Conservation (phyloP, 2,329 filamentous ascomycete genomes). For the Sodiomyces alkalinus region DNA sequence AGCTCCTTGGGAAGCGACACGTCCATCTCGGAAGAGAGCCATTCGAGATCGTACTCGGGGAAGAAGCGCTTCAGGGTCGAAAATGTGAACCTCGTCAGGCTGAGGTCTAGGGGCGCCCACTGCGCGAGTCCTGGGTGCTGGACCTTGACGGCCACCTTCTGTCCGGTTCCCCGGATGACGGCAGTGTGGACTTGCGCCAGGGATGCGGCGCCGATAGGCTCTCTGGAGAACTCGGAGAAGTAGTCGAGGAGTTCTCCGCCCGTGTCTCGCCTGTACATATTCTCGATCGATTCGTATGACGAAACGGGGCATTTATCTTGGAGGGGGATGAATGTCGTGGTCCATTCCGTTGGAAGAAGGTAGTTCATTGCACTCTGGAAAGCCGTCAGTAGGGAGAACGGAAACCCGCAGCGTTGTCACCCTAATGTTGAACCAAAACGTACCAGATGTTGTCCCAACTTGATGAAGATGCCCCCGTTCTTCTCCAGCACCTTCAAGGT, state of each 20-base stretch:
- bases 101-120: slow-evolving; percentile 79
- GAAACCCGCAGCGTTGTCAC: not conserved
- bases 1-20: slow-evolving; percentile 79
- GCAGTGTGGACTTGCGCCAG: slow-evolving; percentile 90
- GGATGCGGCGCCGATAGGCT: slow-evolving; percentile 83
- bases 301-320: slow-evolving; percentile 94
- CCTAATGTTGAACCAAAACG: slow-evolving; percentile 5
- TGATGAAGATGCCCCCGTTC: slow-evolving; percentile 97
- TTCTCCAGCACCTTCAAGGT: slow-evolving; percentile 80
- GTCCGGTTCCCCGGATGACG: slow-evolving; percentile 63
- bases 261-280: slow-evolving; percentile 77
- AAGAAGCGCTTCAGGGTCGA: slow-evolving; percentile 83
- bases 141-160: slow-evolving; percentile 88
- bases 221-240: slow-evolving; percentile 69
- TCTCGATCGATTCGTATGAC: slow-evolving; percentile 69
- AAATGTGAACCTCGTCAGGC: slow-evolving; percentile 79
- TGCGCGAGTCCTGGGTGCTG: slow-evolving; percentile 83
- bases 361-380: slow-evolving; percentile 85
- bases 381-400: slow-evolving; percentile 11
- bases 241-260: slow-evolving; percentile 63
- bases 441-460: slow-evolving; percentile 84
- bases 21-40: slow-evolving; percentile 90
- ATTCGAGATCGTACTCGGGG: slow-evolving; percentile 93
- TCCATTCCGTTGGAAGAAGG: slow-evolving; percentile 82
- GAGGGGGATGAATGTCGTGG: slow-evolving; percentile 83